Base-by-base conservation (phyloP, 2,329 filamentous ascomycete species). In the Chrysoporthe puriensis region DNA sequence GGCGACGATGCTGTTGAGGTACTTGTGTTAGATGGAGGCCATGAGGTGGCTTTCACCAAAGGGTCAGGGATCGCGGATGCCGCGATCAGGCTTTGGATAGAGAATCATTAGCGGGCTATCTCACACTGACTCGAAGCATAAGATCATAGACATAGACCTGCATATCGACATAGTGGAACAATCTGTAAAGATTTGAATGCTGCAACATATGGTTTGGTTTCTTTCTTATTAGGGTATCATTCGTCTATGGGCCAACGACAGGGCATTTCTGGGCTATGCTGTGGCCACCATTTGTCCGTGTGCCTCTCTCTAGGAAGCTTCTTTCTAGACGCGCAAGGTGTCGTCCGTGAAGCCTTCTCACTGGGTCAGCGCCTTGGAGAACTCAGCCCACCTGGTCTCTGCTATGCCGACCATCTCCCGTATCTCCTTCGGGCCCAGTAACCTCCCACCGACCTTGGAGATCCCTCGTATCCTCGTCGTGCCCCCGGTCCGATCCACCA, bases 381-480 rank as follows among this genome's bases (percentile, higher is more conserved):
- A 85, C 72, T 90, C 85, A 57, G 82, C 80, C 85, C 92, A 95
- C 73, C 91, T 86, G 69, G 83, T 82, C 71, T 86, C 84, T 1
- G 91, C 89, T 64, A 88, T 77, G 40, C 80, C 79, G 8, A 90
- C 83, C 71, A 93, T 82, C 52, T 84, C 80, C 71, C 79, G 85
- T 76, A 94, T 82, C 68, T 89, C 80, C 67, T 88, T 84, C 34
- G 84, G 86, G 8, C 89, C 91, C 48, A 96, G 81, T 8, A 88
- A 82, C 11, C 87, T 86, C 7, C 95, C 96, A 13, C 96, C 96
- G 71, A 85, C 88, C 83, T 97, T 98, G 74, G 96, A 93, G 70
- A 98, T 85, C 62, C 86, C 87, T 71, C 93, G 73, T 21, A 97
- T 83, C 73, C 84, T 85, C 3, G 83, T 84, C 62, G 83, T 80